phyloP scores from a whole-genome alignment of 2,329 filamentous ascomycete species.

The Aspergillus ibericus region DNA sequence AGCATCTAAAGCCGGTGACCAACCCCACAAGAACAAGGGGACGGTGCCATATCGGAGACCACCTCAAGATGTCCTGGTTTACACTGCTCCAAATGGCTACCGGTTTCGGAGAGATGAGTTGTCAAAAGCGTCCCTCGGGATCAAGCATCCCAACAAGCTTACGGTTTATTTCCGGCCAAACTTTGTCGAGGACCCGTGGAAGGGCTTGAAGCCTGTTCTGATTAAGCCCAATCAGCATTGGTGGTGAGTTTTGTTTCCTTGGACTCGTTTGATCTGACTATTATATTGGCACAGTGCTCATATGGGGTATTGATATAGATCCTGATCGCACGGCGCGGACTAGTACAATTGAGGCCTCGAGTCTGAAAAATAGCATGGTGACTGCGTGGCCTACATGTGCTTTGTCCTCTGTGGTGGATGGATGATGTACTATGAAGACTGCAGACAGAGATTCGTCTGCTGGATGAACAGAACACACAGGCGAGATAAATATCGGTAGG shows the following conservation, averaged over 20 bases:
- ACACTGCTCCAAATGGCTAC: constrained; percentile 27
- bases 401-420: neutral
- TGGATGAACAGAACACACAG: neutral
- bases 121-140: constrained; percentile 17
- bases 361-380: neutral
- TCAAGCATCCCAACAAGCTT: constrained; percentile 11
- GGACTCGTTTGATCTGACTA: neutral
- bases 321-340: neutral
- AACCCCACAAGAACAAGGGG: neutral
- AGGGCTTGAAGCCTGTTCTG: constrained; percentile 10
- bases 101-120: constrained; percentile 17
- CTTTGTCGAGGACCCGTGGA: constrained; percentile 25
- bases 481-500: neutral
- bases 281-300: neutral
- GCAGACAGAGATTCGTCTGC: neutral
- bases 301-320: neutral
- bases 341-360: neutral
- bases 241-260: neutral
- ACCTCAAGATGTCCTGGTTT: constrained; percentile 1
- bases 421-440: neutral
- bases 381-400: neutral
- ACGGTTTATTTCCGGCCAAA: constrained; percentile 19
- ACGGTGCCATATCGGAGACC: neutral
- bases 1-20: neutral
- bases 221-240: constrained; percentile 4